Base-by-base conservation (phyloP, 768 basidiomycete genomes). In the Lactifluus pinguis region DNA sequence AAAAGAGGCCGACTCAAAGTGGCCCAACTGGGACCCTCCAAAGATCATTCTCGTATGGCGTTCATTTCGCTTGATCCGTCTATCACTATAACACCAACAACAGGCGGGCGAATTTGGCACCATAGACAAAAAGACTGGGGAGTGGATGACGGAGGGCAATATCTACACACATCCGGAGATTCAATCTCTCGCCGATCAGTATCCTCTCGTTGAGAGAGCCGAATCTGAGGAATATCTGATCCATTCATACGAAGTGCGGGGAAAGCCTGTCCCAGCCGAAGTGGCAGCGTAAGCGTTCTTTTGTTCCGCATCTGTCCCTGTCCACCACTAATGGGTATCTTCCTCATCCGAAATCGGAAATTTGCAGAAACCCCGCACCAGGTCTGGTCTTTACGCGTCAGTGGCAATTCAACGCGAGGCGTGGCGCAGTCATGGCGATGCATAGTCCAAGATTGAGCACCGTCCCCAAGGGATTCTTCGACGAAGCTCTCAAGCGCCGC, bases 401-500 rank as follows among this genome's bases (percentile, higher is more conserved):
- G 5, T 62, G 55, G 55, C 29, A 38, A 36, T 62, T 62, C 45
- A 57, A 44, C 21, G 10, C 25, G 19, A 53, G 13, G 38, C 61
- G 61, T 15, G 61, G 61, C 15, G 61, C 61, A 21, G 49, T 62
- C 51, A 44, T 62, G 61, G 25, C 52, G 21, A 53, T 62, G 56
- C 56, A 57, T 34, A 14, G 6, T 14, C 47, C 61, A 4, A 51
- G 6, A 11, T 17, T 53, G 47, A 49, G 14, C 4, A 39, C 7
- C 38, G 56, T 62, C 21, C 61, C 61, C 8, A 39, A 53, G 7
- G 21, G 15, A 44, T 57, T 57, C 39, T 45, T 62, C 30, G 1
- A 8, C 1, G 45, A 30, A 5, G 45, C 19, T 1, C 10, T 9
- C 11, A 8, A 49, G 32, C 51, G 53, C 39, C n/a, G 17, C 4